Evolutionary conservation across 164 flowering plant genomes (phyloP).

Genomic region (Saururus chinensis): DNA sequence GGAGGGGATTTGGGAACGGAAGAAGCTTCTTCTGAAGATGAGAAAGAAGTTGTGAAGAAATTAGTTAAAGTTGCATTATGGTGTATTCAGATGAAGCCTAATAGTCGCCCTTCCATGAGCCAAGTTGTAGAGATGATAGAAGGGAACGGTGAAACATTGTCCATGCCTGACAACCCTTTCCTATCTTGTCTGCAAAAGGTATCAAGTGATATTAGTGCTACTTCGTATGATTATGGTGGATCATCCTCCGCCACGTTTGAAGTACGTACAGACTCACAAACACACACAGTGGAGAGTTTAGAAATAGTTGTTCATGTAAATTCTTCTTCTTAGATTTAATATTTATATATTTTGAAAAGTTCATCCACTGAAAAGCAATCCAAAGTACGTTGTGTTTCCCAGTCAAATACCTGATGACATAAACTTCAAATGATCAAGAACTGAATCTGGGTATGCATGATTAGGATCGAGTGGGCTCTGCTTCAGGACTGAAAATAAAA

Average conservation of each 20-base stretch:
- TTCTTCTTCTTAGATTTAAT: no score
- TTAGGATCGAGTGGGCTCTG: no score
- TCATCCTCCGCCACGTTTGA: not conserved
- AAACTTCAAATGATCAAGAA: no score
- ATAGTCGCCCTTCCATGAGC: slow-evolving; percentile 4
- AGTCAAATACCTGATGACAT: no score
- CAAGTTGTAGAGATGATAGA: slow-evolving; percentile 3
- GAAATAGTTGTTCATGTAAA: no score
- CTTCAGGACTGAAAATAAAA: no score
- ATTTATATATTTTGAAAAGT: no score
- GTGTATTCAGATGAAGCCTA: slow-evolving; percentile 7
- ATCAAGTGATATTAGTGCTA: not conserved
- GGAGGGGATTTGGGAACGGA: not conserved
- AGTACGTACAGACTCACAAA: no score
- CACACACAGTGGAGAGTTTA: no score
- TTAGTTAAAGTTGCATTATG: not conserved
- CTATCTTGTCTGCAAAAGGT: not conserved
- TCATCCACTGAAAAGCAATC: no score
- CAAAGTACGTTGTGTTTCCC: no score
- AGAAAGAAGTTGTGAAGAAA: slow-evolving; percentile 3
- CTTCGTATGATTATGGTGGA: not conserved
- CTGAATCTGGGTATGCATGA: no score
- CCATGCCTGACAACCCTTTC: slow-evolving; percentile 4
- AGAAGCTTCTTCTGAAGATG: not conserved
- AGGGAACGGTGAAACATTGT: not conserved